These are phyloP conservation scores for Monilinia vaccinii-corymbosi DNA, from an alignment of 2,329 filamentous ascomycete species.

Conservation along the genomic window DNA sequence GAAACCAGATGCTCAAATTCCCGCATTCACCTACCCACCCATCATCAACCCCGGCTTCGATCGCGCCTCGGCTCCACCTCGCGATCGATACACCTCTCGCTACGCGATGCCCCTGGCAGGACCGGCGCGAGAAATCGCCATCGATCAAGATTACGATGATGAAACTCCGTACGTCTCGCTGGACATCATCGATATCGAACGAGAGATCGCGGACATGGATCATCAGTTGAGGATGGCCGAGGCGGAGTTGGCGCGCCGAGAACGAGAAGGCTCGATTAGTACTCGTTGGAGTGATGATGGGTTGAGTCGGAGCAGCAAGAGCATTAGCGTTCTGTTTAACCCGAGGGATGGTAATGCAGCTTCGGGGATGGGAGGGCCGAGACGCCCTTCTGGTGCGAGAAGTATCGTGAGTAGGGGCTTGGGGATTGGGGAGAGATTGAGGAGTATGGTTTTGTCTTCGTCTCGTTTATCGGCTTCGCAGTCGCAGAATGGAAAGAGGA, in stretches of 20 bases:
- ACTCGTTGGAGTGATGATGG: not conserved
- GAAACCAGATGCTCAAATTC: not conserved
- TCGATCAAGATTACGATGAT: not conserved
- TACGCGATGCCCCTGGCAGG: not conserved
- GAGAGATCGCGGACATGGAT: constrained; percentile 2
- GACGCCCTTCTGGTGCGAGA: not conserved
- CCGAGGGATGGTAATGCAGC: not conserved
- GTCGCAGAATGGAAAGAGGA: not conserved
- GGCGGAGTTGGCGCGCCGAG: not conserved
- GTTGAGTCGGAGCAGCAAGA: constrained; percentile 4
- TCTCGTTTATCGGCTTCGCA: not conserved
- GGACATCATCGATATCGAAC: not conserved
- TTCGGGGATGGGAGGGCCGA: not conserved
- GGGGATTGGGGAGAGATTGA: not conserved
- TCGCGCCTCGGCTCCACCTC: not conserved
- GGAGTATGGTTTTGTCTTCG: not conserved
- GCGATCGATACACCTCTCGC: not conserved
- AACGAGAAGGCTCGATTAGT: not conserved
- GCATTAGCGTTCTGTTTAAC: not conserved
- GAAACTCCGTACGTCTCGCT: not conserved
- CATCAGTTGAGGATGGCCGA: not conserved
- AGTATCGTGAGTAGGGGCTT: not conserved
- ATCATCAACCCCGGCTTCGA: not conserved
- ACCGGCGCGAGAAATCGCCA: not conserved
- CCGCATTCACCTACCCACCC: not conserved